A percentile compares a stretch with the other conserved stretches of the same genome.
phyloP scores from a whole-genome alignment of 2,329 filamentous ascomycete genomes.

The Cladosporium sp. region DNA sequence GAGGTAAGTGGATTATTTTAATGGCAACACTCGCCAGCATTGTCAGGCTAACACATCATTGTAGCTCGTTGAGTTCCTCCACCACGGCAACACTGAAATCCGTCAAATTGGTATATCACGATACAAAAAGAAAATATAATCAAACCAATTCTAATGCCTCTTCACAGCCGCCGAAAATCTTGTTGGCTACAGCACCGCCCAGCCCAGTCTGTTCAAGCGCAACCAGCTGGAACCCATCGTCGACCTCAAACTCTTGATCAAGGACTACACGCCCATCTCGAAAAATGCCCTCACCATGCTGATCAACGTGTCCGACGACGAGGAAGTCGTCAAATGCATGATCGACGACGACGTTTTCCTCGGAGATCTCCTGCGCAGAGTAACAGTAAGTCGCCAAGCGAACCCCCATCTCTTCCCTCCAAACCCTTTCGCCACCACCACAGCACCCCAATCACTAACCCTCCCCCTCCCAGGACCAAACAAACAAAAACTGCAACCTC shows the following conservation, averaged over 20 bases:
- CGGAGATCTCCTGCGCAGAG: conserved; percentile 63
- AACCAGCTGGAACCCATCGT: conserved; percentile 73
- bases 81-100: conserved; percentile 86
- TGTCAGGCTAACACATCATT: conserved; percentile 18
- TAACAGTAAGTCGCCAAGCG: conserved; percentile 62
- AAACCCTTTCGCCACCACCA: background rate
- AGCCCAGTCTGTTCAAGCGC: conserved; percentile 78
- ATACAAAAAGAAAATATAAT: conserved; percentile 4
- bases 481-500: conserved; percentile 78
- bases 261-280: conserved; percentile 87
- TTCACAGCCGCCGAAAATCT: conserved; percentile 72
- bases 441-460: background rate
- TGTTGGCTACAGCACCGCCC: conserved; percentile 72
- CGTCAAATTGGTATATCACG: conserved; percentile 62
- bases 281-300: conserved; percentile 88
- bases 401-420: conserved; percentile 23
- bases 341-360: conserved; percentile 77
- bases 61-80: conserved; percentile 87
- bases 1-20: background rate
- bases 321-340: conserved; percentile 66
- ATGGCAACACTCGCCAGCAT: background rate
- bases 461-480: conserved; percentile 50
- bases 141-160: conserved; percentile 16
- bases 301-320: conserved; percentile 76
- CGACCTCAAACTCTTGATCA: conserved; percentile 79